Evolutionary conservation across 2,329 filamentous ascomycete species (phyloP), one percentile per base, ranked within the genome.

Genomic region (Trematosphaeria pertusa): DNA sequence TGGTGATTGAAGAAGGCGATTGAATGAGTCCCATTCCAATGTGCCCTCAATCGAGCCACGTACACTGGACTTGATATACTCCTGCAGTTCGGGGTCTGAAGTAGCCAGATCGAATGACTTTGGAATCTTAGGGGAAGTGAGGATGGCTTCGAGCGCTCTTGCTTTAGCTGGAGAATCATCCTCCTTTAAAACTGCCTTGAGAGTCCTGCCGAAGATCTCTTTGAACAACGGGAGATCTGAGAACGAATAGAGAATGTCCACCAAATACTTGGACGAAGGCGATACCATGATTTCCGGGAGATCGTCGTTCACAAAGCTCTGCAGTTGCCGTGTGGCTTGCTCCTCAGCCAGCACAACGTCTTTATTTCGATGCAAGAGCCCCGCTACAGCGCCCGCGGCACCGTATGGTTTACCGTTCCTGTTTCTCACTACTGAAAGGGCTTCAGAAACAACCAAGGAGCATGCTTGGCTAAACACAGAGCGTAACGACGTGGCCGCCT

Each of bases 331-430:
- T 3, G 76, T 69, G 10, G 85, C 70, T n/a, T 71, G 64, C 11
- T 69, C 52, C 10, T 76, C 74, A 2, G 61, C 56, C 26, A 75
- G 54, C 2, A 81, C 58, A 3, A 78, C 54, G 17, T 66, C 52
- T 1, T 74, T 74, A 37, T 76, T 72, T 9, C 71, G 72, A 19
- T 73, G 71, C 19, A 85, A 59, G 14, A 82, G 73, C 47, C 78
- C 74, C 47, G 83, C 78, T n/a, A 87, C 62, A 4, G 81, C 75
- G 7, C 76, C 80, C 15, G 84, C 82, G 37, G 84, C 83, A n/a
- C 83, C 82, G 61, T 85, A 88, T 2, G 85, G 84, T 60, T 87
- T 87, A 10, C 86, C 85, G 56, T 86, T 82, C 24, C 84, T 73
- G 21, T 72, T 73, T 30, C 73, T 74, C 8, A 86, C 61, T 0